Base-by-base conservation (phyloP, 805 yeast species). In the Wickerhamomyces bovis region DNA sequence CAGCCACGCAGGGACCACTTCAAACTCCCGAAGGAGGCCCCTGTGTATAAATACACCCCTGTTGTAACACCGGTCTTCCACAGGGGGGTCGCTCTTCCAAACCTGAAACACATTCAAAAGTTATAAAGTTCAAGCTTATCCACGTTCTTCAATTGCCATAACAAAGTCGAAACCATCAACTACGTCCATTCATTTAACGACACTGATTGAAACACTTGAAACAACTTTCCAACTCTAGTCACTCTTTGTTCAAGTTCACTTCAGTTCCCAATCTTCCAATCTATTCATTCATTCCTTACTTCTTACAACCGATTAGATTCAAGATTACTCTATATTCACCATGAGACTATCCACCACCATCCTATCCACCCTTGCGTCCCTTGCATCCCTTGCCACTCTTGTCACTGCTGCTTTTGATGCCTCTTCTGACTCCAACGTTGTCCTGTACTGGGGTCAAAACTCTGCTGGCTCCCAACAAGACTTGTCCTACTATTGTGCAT, bases 361-460 rank as follows among this genome's bases (percentile, higher is more conserved):
- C 8, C 12, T 56, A 16, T 18, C 53, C 16, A 41, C 54, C 23
- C 9, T 52, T 13, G 44, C 50, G 16, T 21, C 45, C 3, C 41
- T 50, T 15, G 44, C 51, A 13, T 22, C 45, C 4, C 41, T 51
- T 9, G 54, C 42, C 7, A 20, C 42, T 16, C 15, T 41, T 7
- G 55, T 42, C 7, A 15, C 48, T 9, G 45, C 52, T 9, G 64
- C 69, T 15, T 69, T 69, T 46, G 64, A 67, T 44, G 56, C 71
- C 10, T 46, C 63, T 16, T 63, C 80, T 31, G 71, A 75, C 41
- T 59, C 72, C 28, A 85, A 86, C 53, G 78, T 88, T 35, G 96
- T 84, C 20, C 72, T 85, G 8, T 89, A 89, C 67, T 89, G 96
- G 96, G 96, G 97, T 45, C 96, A 89, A 66, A 77, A 78, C 56